A percentile compares a stretch with the other conserved stretches of the same genome.
These are phyloP conservation scores for Myrmaecium sp. DNA, from an alignment of 2,329 filamentous ascomycete genomes.

Conservation along the genomic window DNA sequence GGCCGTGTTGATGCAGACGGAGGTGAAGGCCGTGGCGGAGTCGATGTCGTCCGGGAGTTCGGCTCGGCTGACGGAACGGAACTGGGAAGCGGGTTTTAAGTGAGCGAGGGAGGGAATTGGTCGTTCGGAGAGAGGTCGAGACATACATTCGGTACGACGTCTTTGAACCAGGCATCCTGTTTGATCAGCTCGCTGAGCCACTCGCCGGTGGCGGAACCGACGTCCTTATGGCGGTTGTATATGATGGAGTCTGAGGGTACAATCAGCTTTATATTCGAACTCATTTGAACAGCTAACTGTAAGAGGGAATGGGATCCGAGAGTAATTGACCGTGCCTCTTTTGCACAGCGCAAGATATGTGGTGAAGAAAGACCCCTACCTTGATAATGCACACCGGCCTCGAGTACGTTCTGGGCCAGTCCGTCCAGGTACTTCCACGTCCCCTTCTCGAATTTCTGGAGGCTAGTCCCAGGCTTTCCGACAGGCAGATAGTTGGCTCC, in stretches of 20 bases:
- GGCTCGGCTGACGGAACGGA: constrained; percentile 39
- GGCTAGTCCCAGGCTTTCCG: constrained; percentile 21
- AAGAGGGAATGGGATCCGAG: neutral
- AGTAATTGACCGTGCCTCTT: too few relatives aligned
- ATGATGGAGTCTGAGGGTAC: constrained; percentile 28
- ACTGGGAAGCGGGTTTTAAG: constrained; percentile 24
- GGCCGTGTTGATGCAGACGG: constrained; percentile 80
- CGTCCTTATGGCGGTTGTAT: constrained; percentile 49
- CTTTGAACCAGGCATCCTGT: constrained; percentile 56
- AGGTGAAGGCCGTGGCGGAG: constrained; percentile 60
- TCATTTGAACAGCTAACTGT: neutral
- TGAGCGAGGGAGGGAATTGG: constrained; percentile 1
- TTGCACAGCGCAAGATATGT: too few relatives aligned
- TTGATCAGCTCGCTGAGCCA: constrained; percentile 52
- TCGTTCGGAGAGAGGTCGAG: constrained; percentile 1
- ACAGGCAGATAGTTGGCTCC: constrained; percentile 61
- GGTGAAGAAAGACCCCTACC: too few relatives aligned
- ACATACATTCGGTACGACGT: constrained; percentile 49
- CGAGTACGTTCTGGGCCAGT: constrained; percentile 43
- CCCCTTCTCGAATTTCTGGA: constrained; percentile 24
- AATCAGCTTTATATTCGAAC: neutral
- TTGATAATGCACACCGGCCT: constrained; percentile 69
- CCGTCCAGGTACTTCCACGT: constrained; percentile 28
- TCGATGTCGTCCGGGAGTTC: constrained; percentile 47
- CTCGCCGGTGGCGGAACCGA: constrained; percentile 32